Evolutionary conservation across 1,284 basidiomycete genomes (phyloP), one percentile per base, ranked within the genome.

Genomic region (Leccinum subatratum): DNA sequence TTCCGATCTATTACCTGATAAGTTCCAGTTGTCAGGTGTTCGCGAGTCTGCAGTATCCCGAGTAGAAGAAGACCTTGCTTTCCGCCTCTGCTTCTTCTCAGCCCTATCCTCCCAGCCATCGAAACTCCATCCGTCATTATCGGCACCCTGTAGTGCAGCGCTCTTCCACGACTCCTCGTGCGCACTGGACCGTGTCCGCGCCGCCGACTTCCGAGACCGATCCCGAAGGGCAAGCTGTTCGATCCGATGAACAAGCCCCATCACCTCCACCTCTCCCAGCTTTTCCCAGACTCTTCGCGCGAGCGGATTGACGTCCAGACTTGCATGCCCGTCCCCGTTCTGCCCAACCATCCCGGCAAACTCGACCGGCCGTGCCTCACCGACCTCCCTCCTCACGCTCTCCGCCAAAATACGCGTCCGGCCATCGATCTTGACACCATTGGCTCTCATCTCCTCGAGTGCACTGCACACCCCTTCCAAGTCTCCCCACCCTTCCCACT

Each of bases 401-500:
- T 89, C 88, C n/a, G 88, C 82, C 20, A 93, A 73, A 37, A 78
- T 77, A 16, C 83, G 81, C 6, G 93, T 94, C 48, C 78, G 79
- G 14, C 73, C 75, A 73, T 95, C 88, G 62, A 86, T 79, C 58
- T 81, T 81, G 12, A 96, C 86, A 6, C 89, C 92, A 70, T 94
- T 93, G 45, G 86, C 82, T 25, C 80, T 77, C 94, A 96, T 96
- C 78, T 96, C 94, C 67, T 87, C 83, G 6, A 95, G 78, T 18
- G 88, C 86, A 28, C 85, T 83, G 63, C 84, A 83, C 0, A 94
- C 89, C 20, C 89, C 91, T 59, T 84, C 82, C 39, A 95, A 78
- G 77, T 96, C 92, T 18, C 85, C 84, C 81, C 95, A 94, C 67
- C 83, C 86, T n/a, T 80, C 78, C 94, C 94, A 96, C 34, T 86